Evolutionary conservation across 83 land plant species (phyloP), one percentile per base, ranked within the genome.

Genomic region (Picea abies): DNA sequence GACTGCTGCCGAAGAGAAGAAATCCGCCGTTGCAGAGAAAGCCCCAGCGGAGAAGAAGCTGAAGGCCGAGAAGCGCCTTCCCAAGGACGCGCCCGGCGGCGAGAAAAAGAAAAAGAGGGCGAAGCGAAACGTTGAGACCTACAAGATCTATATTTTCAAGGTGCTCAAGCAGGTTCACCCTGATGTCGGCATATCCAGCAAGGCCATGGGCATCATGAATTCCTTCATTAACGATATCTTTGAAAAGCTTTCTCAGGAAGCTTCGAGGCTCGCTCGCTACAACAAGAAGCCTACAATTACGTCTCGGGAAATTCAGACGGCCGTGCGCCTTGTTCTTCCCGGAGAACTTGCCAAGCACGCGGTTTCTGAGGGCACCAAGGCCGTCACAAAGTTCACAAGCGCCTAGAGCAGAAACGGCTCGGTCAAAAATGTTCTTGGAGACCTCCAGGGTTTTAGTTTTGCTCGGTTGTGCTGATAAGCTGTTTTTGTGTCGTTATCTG

Each of bases 141-240:
- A 86, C 85, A 86, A 86, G 82, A 86, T 86, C 80, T 86, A 86
- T 81, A 79, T 86, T 64, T 86, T 86, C 84, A 86, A 86, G 84
- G 87, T n/a, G n/a, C n/a, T n/a, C n/a, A n/a, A n/a, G n/a, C n/a
- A n/a, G n/a, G n/a, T n/a, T n/a, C n/a, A n/a, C 63, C 87, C 87
- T 2, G 87, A 86, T 41, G 82, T 86, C 49, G 87, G 85, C 56
- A 83, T 83, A 60, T 83, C 85, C 11, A 77, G 83, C 82, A 86
- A 83, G 82, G 88, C 85, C 37, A 86, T 86, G 88, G 88, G 88
- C 22, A 86, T 86, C 80, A 86, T 86, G 88, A 83, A 83, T 79
- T 77, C 81, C 77, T 86, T 86, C 79, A 86, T 86, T 77, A 86
- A 86, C 70, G 87, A 86, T 68, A 82, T 86, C 26, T 86, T 86